Base-by-base conservation (phyloP, 2,329 filamentous ascomycete genomes). In the Fusarium brevicatenulatum region DNA sequence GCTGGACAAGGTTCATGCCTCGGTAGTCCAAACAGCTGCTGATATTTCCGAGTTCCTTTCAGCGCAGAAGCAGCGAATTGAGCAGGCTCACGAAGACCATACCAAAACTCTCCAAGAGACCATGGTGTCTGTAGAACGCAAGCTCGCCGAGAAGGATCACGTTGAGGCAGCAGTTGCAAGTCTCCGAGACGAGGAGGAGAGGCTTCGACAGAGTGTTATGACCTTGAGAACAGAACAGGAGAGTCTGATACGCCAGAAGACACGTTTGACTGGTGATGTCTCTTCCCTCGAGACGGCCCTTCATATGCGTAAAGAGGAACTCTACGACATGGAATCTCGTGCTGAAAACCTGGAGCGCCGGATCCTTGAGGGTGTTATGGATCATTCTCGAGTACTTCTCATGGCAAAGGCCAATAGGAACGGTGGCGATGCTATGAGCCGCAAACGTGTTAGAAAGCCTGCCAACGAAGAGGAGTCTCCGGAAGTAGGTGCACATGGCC, bases 361-460 rank as follows among this genome's bases (percentile, higher is more conserved):
- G 32, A 97, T 99, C 75, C 85, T 99, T 37, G 95, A 98, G 74
- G 95, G 95, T 32, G 94, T 98, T 71, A 97, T 99, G 84, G 95
- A 98, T 77, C 95, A 98, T 80, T 98, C 95, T 25, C 92, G 95
- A 11, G 91, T 95, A 32, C 87, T 98, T n/a, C 89, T 98, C 65
- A 93, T 96, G 85, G 86, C 90, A 74, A 92, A 93, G 83, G 84
- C 88, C 7, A 84, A 81, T 74, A 86, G 85, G 76, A 72, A 66
- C 47, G 83, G 83, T 16, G 82, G 85, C 16, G 88, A 90, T 59
- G 83, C 85, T 68, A 90, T 90, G 88, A 89, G 83, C 79, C 87
- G 88, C 56, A 90, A 90, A 81, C 85, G 89, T 12, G 81, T 86
- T 66, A 83, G 85, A 76, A 86, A 85, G 66, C 80, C 82, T 12